Evolutionary conservation across 2,329 filamentous ascomycete genomes (phyloP), one percentile per base, ranked within the genome.

Genomic region (Microsporum canis): DNA sequence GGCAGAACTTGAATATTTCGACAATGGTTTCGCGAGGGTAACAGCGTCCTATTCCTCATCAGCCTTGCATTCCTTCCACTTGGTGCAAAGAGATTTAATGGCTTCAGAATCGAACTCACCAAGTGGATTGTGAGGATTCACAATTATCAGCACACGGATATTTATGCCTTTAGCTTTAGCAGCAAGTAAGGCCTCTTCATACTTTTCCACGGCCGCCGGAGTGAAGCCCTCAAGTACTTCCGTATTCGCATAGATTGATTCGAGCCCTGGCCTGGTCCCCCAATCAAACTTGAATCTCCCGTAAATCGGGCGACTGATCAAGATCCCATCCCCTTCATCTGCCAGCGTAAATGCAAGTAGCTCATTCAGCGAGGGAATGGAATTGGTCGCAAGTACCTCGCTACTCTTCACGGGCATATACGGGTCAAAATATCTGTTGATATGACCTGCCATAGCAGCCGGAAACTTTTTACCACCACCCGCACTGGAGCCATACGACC

Each of bases 281-380:
- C 81, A 78, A 65, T 82, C 80, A 1, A 75, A 67, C 27, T 76
- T 72, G 60, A 82, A 82, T 14, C 76, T 72, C 17, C 76, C 75
- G 61, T 82, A 82, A 5, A 76, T 71, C 0, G 80, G 79, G 12
- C 75, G 69, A 34, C 70, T 73, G 1, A 79, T 68, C 8, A 82
- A 65, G 23, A 82, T 74, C 1, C 73, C 78, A 51, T 82, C 78
- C 0, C 75, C 75, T 0, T 70, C 68, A 59, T 78, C 76, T 6
- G 72, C 75, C 0, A 82, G 63, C 8, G 68, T 71, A 59, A 73
- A 77, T 0, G 71, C 76, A 8, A 79, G 68, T 68, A 77, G 72
- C 39, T 78, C 75, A 23, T 72, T 73, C 1, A 79, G 65, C 3
- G 74, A 68, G 0, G 76, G 78, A 6, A 76, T 69, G 8, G 75